A percentile compares a stretch with the other conserved stretches of the same genome.
Conservation (phyloP, 164 flowering plant species). For the Piper betle region DNA sequence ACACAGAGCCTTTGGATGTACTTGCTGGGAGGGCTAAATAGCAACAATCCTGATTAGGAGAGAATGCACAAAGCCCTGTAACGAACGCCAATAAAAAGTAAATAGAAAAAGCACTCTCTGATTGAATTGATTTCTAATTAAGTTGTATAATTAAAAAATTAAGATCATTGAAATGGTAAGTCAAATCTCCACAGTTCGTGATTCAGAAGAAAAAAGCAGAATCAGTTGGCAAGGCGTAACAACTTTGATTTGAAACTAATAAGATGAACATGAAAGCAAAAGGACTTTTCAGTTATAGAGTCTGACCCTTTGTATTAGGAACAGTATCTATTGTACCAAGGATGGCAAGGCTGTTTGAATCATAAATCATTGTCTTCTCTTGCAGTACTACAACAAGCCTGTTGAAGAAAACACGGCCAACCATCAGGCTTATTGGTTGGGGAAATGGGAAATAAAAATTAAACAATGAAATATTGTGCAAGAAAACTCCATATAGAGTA, state of each 20-base stretch:
- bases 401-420: constrained; percentile 13
- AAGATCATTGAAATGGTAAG: neutral
- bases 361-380: constrained; percentile 78
- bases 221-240: neutral
- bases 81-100: neutral
- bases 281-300: neutral
- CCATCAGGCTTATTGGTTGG: neutral
- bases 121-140: neutral
- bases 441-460: neutral
- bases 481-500: constrained; percentile 5
- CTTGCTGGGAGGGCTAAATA: constrained; percentile 91
- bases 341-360: constrained; percentile 51
- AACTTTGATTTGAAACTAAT: neutral
- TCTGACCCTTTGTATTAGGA: constrained; percentile 69
- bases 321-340: constrained; percentile 73
- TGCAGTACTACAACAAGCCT: constrained; percentile 79
- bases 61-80: constrained; percentile 85
- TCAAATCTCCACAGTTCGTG: neutral
- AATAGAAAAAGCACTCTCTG: neutral
- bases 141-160: no score
- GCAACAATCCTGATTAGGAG: constrained; percentile 64
- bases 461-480: neutral
- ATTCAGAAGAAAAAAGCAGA: neutral
- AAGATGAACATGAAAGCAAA: neutral
- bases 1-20: constrained; percentile 56